Evolutionary conservation across 345 rosid genomes (phyloP).

Genomic region (Syzygium aqueum): DNA sequence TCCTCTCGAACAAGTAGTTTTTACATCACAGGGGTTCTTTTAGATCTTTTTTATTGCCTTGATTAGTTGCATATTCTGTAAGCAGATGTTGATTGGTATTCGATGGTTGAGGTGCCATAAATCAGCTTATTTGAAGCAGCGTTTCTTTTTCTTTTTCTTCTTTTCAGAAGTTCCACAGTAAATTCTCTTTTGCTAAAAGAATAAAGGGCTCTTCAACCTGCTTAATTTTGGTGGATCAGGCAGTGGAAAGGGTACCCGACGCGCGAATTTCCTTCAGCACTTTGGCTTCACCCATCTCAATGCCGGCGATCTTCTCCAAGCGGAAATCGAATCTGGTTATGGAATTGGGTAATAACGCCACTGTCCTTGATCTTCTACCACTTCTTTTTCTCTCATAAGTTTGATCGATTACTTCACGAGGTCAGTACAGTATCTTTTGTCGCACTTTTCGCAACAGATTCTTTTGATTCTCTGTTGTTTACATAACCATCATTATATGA

Average conservation of each 20-base stretch:
- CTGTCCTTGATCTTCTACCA: not conserved
- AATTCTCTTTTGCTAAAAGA: not conserved
- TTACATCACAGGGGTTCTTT: too few species aligned
- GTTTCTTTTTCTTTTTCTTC: not conserved
- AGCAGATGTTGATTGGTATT: too few species aligned
- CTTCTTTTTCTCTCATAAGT: not conserved
- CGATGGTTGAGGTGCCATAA: too few species aligned
- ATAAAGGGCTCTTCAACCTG: not conserved
- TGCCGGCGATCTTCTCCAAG: slow-evolving; percentile 76
- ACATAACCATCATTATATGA: not conserved
- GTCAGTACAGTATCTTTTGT: not conserved
- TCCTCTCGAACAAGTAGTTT: too few species aligned
- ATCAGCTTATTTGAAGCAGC: not conserved
- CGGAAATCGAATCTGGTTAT: slow-evolving; percentile 57
- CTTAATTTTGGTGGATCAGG: slow-evolving; percentile 67
- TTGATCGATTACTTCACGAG: not conserved
- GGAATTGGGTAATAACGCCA: slow-evolving; percentile 45
- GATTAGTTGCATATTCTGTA: too few species aligned
- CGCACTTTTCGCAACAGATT: not conserved
- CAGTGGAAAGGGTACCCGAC: slow-evolving; percentile 78
- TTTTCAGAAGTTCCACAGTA: not conserved
- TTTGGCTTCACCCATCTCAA: slow-evolving; percentile 71
- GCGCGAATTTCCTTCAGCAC: slow-evolving; percentile 43
- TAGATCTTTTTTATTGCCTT: too few species aligned
- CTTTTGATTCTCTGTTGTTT: not conserved